These are phyloP conservation scores for Diaporthe longicolla DNA, from an alignment of 2,329 filamentous ascomycete species.

Conservation along the genomic window DNA sequence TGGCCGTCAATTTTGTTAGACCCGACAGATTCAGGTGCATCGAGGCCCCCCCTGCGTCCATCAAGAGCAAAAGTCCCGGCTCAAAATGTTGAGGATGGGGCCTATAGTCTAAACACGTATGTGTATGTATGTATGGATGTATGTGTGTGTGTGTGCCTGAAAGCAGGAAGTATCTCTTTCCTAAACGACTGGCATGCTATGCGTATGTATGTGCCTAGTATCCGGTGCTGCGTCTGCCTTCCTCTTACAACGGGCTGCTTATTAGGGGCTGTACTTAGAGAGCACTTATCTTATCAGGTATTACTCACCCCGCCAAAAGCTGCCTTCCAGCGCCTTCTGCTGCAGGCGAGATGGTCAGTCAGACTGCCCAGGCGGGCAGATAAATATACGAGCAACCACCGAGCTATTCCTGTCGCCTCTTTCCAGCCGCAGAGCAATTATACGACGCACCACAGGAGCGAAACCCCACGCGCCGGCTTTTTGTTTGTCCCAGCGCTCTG, in stretches of 20 bases:
- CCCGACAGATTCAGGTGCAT: neutral
- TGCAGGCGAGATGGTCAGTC: neutral
- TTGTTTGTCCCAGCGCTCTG: neutral
- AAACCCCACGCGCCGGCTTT: slow-evolving; percentile 4
- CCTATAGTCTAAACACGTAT: neutral
- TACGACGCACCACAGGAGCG: slow-evolving; percentile 31
- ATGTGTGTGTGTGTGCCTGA: neutral
- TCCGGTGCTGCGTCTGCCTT: too few relatives aligned
- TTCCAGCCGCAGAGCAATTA: slow-evolving; percentile 5
- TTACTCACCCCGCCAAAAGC: slow-evolving; percentile 38
- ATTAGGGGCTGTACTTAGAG: neutral
- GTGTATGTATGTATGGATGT: neutral
- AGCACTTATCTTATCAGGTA: slow-evolving; percentile 40
- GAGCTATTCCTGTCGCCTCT: neutral
- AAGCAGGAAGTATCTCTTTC: neutral
- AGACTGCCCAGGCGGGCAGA: slow-evolving; percentile 9
- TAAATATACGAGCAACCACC: slow-evolving; percentile 24
- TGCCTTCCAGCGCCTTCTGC: slow-evolving; percentile 32
- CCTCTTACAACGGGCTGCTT: neutral
- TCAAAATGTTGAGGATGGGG: slow-evolving; percentile 1
- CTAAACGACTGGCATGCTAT: neutral
- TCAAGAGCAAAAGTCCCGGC: neutral
- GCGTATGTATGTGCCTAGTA: neutral
- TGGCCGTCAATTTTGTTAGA: slow-evolving; percentile 8
- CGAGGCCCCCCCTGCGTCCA: slow-evolving; percentile 7